phyloP scores from a whole-genome alignment of 2,329 filamentous ascomycete genomes.

The Penicillium sp. region DNA sequence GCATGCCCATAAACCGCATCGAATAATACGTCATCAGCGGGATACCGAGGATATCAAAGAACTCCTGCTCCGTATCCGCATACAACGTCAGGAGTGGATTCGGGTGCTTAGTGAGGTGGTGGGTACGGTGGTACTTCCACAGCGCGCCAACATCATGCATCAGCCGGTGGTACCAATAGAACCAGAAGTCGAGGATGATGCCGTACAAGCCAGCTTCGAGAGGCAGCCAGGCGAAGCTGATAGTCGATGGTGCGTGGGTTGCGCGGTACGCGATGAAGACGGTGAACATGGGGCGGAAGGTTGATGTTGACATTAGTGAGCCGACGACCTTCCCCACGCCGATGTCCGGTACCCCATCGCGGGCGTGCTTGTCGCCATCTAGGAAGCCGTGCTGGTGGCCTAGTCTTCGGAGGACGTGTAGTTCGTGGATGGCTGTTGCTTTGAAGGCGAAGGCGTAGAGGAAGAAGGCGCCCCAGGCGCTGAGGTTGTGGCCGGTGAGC shows the following conservation, averaged over 20 bases:
- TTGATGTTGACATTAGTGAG: constrained; percentile 25
- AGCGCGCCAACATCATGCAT: constrained; percentile 26
- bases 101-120: constrained; percentile 29
- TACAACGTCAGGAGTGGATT: constrained; percentile 28
- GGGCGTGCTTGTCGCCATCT: constrained; percentile 28
- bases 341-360: constrained; percentile 29
- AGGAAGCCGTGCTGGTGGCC: constrained; percentile 27
- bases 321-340: constrained; percentile 27
- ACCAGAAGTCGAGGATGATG: constrained; percentile 31
- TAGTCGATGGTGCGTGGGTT: constrained; percentile 15
- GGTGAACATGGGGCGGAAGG: constrained; percentile 28
- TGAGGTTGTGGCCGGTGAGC: constrained; percentile 23
- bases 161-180: constrained; percentile 30
- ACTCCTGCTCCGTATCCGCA: constrained; percentile 27
- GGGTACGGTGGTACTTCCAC: constrained; percentile 29
- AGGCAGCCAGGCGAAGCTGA: constrained; percentile 24
- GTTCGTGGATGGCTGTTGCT: constrained; percentile 26
- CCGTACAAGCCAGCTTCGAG: constrained; percentile 26
- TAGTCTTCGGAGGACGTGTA: constrained; percentile 25
- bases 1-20: constrained; percentile 24
- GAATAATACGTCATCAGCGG: constrained; percentile 25
- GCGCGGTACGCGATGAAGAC: constrained; percentile 25
- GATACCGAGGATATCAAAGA: constrained; percentile 28
- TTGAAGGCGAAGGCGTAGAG: constrained; percentile 26
- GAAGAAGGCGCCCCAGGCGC: constrained; percentile 20